Percentiles rank a stretch among this genome's conserved stretches.
Conservation (phyloP, 108 stramenopile species). For the Mediolabrus comicus region DNA sequence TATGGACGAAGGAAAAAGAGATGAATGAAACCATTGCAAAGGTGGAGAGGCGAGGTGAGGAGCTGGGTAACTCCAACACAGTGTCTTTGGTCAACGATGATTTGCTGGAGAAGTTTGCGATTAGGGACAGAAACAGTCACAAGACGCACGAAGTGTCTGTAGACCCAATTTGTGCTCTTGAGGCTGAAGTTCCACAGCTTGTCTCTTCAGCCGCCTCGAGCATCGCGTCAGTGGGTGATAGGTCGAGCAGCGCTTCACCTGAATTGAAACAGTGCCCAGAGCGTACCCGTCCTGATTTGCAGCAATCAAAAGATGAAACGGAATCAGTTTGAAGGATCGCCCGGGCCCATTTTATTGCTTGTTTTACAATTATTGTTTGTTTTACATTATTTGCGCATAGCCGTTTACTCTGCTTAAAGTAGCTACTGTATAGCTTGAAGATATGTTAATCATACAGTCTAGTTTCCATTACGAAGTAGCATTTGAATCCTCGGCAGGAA, state of each 20-base stretch:
- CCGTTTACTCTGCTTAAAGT: too few species aligned
- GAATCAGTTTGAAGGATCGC: not conserved
- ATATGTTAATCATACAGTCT: not conserved
- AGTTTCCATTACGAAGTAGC: not conserved
- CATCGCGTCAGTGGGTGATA: not conserved
- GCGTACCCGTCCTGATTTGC: too few species aligned
- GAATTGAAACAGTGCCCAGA: not conserved
- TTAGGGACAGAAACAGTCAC: conserved; percentile 18
- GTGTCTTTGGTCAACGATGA: not conserved
- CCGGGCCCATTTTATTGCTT: too few species aligned
- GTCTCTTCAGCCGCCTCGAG: conserved; percentile 19
- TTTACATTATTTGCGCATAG: too few species aligned
- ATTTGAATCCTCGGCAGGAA: not conserved
- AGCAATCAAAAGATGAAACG: too few species aligned
- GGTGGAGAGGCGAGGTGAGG: conserved; percentile 55
- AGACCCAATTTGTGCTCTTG: conserved; percentile 24
- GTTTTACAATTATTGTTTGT: too few species aligned
- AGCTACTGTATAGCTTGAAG: not conserved
- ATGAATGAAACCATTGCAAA: conserved; percentile 53
- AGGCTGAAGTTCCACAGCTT: conserved; percentile 19
- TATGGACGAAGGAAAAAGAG: conserved; percentile 74
- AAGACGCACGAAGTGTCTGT: conserved; percentile 29
- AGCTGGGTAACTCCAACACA: conserved; percentile 31
- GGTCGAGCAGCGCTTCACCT: not conserved
- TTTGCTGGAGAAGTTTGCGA: conserved; percentile 14